Conservation (phyloP, 2,329 filamentous ascomycete genomes). For the Clarireedia sp. region DNA sequence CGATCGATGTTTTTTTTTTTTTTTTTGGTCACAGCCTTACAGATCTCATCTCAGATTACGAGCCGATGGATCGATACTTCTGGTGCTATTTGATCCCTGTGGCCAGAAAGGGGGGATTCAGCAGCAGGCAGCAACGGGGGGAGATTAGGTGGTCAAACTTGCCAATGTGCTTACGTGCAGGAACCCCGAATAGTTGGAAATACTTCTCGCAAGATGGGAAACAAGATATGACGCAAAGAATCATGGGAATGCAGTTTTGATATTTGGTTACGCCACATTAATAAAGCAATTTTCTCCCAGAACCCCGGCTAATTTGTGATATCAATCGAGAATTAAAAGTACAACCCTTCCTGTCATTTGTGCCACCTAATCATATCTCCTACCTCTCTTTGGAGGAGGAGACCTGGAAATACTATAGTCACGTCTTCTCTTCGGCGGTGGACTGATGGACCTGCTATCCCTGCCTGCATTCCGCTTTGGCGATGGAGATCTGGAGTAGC, state of each 20-base stretch:
- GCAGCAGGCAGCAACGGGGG: no score
- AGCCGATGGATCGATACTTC: no score
- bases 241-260: background rate
- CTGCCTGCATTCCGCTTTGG: constrained; percentile 10
- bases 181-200: no score
- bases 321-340: background rate
- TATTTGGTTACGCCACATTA: background rate
- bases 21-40: no score
- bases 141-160: no score
- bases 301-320: background rate
- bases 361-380: constrained; percentile 16
- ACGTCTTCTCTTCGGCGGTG: constrained; percentile 24
- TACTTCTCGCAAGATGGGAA: background rate
- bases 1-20: no score
- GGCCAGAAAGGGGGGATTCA: no score
- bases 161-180: no score
- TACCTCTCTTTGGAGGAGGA: constrained; percentile 25
- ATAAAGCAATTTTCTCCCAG: background rate
- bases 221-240: background rate
- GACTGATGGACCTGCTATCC: constrained; percentile 22
- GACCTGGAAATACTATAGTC: constrained; percentile 24
- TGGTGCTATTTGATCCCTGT: no score
- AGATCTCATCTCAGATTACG: no score
- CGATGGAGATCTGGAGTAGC: constrained; percentile 18
- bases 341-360: background rate